Conservation (phyloP, 306 rosid genomes). For the Cercis canadensis region DNA sequence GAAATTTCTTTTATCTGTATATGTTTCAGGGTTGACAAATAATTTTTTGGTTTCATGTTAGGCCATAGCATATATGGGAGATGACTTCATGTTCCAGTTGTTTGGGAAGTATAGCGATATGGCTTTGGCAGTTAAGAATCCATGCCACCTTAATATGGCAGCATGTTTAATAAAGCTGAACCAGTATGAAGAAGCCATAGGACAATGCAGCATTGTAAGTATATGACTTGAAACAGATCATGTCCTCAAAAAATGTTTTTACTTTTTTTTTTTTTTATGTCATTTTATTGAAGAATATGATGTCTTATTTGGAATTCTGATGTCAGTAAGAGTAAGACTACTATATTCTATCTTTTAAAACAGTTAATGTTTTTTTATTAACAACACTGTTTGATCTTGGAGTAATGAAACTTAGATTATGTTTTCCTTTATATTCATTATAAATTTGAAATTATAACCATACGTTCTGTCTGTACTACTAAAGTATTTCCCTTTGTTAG, state of each 20-base stretch:
- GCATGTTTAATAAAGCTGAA: constrained; percentile 87
- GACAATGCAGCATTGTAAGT: constrained; percentile 85
- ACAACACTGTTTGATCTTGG: too few relatives aligned
- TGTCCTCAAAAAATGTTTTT: background rate
- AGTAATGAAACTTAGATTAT: constrained; percentile 3
- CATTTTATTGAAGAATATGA: too few relatives aligned
- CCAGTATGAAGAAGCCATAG: constrained; percentile 86
- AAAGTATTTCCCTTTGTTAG: too few relatives aligned
- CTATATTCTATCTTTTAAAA: too few relatives aligned
- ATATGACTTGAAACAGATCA: constrained; percentile 10
- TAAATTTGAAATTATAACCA: too few relatives aligned
- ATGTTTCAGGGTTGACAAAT: constrained; percentile 19
- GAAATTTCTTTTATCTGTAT: background rate
- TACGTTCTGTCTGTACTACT: too few relatives aligned
- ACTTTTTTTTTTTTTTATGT: too few relatives aligned
- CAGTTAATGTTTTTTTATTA: too few relatives aligned
- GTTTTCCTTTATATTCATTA: too few relatives aligned
- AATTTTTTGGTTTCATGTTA: constrained; percentile 41
- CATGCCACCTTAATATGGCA: constrained; percentile 95
- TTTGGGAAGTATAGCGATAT: constrained; percentile 91
- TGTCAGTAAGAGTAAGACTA: too few relatives aligned
- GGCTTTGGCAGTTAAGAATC: constrained; percentile 95
- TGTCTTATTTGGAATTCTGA: too few relatives aligned
- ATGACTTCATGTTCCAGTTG: constrained; percentile 96
- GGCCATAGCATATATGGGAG: constrained; percentile 97